Evolutionary conservation across 441 rosid genomes (phyloP).

Genomic region (Aleurites moluccanus): DNA sequence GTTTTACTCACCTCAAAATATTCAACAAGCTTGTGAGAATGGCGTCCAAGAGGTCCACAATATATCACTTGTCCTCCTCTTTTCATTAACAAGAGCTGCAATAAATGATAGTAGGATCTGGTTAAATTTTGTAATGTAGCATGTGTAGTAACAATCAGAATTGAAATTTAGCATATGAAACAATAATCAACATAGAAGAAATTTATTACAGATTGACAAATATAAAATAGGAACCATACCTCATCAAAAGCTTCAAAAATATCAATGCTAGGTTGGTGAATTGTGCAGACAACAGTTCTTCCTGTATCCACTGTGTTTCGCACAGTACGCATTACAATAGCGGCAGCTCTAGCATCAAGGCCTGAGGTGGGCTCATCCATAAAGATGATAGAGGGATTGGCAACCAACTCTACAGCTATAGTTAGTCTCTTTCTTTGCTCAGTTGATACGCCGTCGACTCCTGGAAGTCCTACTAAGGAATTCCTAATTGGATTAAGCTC

Average conservation of each 20-base stretch:
- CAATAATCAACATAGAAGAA: not conserved
- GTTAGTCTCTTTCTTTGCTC: constrained; percentile 80
- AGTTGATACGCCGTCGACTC: constrained; percentile 71
- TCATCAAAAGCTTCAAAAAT: constrained; percentile 90
- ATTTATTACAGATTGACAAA: no score
- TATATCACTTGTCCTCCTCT: constrained; percentile 64
- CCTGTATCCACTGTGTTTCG: constrained; percentile 86
- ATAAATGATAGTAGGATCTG: not conserved
- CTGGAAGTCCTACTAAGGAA: constrained; percentile 67
- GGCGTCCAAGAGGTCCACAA: constrained; percentile 54
- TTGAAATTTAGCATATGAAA: not conserved
- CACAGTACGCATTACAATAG: constrained; percentile 84
- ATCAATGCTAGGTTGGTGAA: constrained; percentile 88
- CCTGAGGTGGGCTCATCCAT: constrained; percentile 94
- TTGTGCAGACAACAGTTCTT: constrained; percentile 82
- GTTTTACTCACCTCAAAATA: constrained; percentile 51
- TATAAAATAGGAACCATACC: constrained; percentile 31
- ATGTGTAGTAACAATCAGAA: not conserved
- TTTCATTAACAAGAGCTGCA: constrained; percentile 54
- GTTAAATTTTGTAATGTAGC: no score
- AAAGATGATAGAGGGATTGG: constrained; percentile 78
- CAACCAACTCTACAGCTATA: constrained; percentile 82
- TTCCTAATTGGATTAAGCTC: constrained; percentile 56
- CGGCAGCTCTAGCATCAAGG: constrained; percentile 90
- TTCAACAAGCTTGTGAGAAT: constrained; percentile 48